A percentile compares a stretch with the other conserved stretches of the same genome.
These are phyloP conservation scores for Aspergillus udagawae DNA, from an alignment of 2,329 filamentous ascomycete genomes.

Conservation along the genomic window DNA sequence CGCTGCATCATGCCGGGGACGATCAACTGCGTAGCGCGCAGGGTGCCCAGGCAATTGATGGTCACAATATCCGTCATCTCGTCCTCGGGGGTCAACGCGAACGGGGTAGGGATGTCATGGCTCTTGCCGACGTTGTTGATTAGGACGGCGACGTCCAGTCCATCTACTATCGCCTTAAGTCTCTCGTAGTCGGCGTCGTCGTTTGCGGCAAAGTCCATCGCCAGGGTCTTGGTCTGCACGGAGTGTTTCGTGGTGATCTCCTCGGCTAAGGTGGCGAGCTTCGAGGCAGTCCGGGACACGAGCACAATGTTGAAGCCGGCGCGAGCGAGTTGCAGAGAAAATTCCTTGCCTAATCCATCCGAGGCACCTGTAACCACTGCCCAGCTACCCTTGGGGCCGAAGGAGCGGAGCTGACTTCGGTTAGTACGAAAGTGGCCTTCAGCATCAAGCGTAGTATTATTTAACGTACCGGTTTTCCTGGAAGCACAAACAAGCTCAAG, in stretches of 20 bases:
- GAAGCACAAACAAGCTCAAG: slow-evolving; percentile 65
- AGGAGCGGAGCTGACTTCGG: slow-evolving; percentile 71
- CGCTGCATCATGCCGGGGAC: slow-evolving; percentile 80
- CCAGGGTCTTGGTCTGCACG: slow-evolving; percentile 70
- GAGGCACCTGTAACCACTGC: slow-evolving; percentile 92
- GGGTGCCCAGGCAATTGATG: slow-evolving; percentile 89
- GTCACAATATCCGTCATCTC: slow-evolving; percentile 89
- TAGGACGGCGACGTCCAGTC: slow-evolving; percentile 77
- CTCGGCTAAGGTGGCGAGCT: slow-evolving; percentile 71
- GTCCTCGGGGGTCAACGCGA: slow-evolving; percentile 70
- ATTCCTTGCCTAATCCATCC: slow-evolving; percentile 96
- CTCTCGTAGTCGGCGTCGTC: slow-evolving; percentile 73
- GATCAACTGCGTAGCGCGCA: slow-evolving; percentile 81
- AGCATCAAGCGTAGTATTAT: background rate
- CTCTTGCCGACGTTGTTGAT: slow-evolving; percentile 97
- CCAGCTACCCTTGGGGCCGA: slow-evolving; percentile 89
- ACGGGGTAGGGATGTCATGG: slow-evolving; percentile 88
- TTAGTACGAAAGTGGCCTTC: slow-evolving; percentile 9
- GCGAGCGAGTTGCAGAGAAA: slow-evolving; percentile 78
- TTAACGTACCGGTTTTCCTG: slow-evolving; percentile 45
- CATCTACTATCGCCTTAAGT: slow-evolving; percentile 64
- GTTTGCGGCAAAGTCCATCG: slow-evolving; percentile 89
- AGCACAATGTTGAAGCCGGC: slow-evolving; percentile 95
- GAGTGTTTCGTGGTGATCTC: slow-evolving; percentile 69
- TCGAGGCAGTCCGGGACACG: slow-evolving; percentile 90